Evolutionary conservation across 805 yeast genomes (phyloP).

Genomic region (Monosporozyma yasuniensis): DNA sequence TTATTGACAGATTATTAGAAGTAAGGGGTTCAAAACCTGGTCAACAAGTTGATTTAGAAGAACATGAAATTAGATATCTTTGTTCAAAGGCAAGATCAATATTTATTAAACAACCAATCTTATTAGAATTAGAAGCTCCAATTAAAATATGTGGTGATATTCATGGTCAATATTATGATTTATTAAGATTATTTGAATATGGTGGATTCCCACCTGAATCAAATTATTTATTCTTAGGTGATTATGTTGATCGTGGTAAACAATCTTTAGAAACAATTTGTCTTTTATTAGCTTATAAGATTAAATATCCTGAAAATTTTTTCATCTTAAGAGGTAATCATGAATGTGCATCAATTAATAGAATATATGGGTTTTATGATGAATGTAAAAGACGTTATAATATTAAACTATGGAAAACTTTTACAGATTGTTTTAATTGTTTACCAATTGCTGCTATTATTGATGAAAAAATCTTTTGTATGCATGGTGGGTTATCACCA

Average conservation of each 20-base stretch:
- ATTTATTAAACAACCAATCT: constrained; percentile 93
- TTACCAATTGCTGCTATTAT: constrained; percentile 97
- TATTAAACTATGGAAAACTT: constrained; percentile 97
- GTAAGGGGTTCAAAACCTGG: constrained; percentile 99
- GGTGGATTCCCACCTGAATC: constrained; percentile 99
- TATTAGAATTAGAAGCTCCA: constrained; percentile 94
- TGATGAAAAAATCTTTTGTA: constrained; percentile 94
- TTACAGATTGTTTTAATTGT: constrained; percentile 97
- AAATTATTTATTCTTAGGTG: constrained; percentile 89
- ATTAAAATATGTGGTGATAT: constrained; percentile 92
- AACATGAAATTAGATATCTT: constrained; percentile 86
- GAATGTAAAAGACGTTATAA: constrained; percentile 98
- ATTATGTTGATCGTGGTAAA: constrained; percentile 97
- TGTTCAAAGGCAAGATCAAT: constrained; percentile 98
- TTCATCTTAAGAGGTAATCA: constrained; percentile 96
- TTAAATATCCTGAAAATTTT: constrained; percentile 96
- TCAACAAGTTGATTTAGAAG: constrained; percentile 87
- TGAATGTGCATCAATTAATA: constrained; percentile 95
- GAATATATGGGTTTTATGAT: constrained; percentile 96
- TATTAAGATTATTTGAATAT: constrained; percentile 88
- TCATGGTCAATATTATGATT: constrained; percentile 96
- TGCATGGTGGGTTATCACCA: constrained; percentile 98
- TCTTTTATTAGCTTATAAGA: constrained; percentile 86
- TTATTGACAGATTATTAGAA: constrained; percentile 91
- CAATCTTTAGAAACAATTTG: constrained; percentile 96